Evolutionary conservation across 139 green algal species (phyloP), one percentile per base, ranked within the genome.

Genomic region (Edaphochlamys debaryana): DNA sequence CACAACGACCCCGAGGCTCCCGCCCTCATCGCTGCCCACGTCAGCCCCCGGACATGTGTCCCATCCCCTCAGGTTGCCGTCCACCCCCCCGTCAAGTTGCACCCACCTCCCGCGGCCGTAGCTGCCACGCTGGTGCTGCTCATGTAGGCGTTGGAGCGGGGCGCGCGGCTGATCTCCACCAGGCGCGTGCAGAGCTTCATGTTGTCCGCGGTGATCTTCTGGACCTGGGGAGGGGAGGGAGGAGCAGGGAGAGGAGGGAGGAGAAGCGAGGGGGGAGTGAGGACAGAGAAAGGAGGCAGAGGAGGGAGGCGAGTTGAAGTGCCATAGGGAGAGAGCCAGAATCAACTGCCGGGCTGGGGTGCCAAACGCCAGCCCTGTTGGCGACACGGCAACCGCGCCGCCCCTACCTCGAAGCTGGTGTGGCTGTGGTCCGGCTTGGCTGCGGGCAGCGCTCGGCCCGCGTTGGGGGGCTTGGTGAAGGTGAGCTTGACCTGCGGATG

Each of bases 181-280:
- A 90, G 70, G 40, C 79, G 78, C 64, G 84, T 86, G 82, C 87
- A 90, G 54, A 90, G 82, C 77, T 90, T 90, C 52, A 77, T 36
- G 70, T 90, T 90, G 64, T 90, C 87, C 6, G 42, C 69, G 13
- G 23, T 69, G 30, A 90, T 90, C 40, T 84, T 83, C 29, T 63
- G 45, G 17, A 79, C 63, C 78, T 84, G 66, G 22, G 54, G 20
- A 20, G n/a, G n/a, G n/a, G n/a, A n/a, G n/a, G n/a, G n/a, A n/a
- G n/a, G n/a, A n/a, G n/a, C n/a, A n/a, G n/a, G n/a, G n/a, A n/a
- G n/a, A n/a, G n/a, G n/a, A n/a, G n/a, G n/a, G n/a, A n/a, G n/a
- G n/a, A n/a, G n/a, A n/a, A n/a, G n/a, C n/a, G n/a, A n/a, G n/a
- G n/a, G n/a, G n/a, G n/a, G n/a, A n/a, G n/a, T n/a, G n/a, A n/a